These are phyloP conservation scores for Quercus mongolica DNA, from an alignment of 306 rosid genomes.

Conservation along the genomic window DNA sequence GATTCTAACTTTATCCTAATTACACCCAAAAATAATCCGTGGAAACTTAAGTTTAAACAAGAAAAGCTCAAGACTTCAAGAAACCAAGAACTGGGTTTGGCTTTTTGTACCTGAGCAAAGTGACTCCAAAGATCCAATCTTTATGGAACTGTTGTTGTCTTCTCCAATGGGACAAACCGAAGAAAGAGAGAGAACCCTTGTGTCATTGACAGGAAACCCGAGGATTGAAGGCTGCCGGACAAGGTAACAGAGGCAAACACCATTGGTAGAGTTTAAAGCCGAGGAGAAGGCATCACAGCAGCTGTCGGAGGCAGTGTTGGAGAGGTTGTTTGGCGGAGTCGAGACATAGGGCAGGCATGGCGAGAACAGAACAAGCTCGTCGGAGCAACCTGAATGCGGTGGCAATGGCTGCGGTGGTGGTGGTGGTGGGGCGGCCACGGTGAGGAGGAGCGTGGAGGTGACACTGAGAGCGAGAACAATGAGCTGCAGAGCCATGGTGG, in stretches of 20 bases:
- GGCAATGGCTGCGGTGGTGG: background rate
- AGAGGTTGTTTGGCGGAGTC: conserved; percentile 68
- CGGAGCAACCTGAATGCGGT: conserved; percentile 26
- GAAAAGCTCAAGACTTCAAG: background rate
- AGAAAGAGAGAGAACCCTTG: conserved; percentile 57
- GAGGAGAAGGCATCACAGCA: conserved; percentile 55
- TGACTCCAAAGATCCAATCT: conserved; percentile 16
- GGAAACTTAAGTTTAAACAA: background rate
- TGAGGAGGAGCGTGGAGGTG: conserved; percentile 1
- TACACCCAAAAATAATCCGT: background rate
- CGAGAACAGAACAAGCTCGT: conserved; percentile 49
- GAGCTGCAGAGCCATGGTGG: background rate
- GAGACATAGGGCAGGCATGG: conserved; percentile 62
- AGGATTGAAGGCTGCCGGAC: conserved; percentile 48
- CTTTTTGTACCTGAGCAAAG: conserved; percentile 23
- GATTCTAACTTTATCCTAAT: background rate
- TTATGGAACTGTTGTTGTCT: background rate
- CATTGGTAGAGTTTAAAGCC: conserved; percentile 17
- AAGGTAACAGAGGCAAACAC: conserved; percentile 63
- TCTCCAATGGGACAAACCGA: conserved; percentile 28
- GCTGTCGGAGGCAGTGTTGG: conserved; percentile 31
- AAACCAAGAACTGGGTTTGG: background rate
- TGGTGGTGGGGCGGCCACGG: background rate
- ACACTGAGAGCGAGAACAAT: background rate
- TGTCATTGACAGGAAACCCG: conserved; percentile 60